Evolutionary conservation across 345 rosid species (phyloP), one percentile per base, ranked within the genome.

Genomic region (Arabidopsis arenosa): DNA sequence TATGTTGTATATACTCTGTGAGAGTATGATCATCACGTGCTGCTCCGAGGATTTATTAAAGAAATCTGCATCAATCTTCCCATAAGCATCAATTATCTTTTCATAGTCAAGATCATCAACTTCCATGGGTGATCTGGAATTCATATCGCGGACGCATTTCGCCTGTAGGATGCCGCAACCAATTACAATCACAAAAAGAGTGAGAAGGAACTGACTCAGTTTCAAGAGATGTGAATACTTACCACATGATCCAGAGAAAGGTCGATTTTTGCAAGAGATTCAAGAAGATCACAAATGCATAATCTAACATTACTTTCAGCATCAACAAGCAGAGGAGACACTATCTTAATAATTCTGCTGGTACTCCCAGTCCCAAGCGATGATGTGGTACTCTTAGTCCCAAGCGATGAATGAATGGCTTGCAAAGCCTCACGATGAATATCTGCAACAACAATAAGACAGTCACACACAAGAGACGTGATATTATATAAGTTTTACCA

Each of bases 91-190:
- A 55, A 79, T 57, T 36, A 93, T 75, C n/a, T 73, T 69, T 44
- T 91, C 97, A 55, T 85, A 90, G 83, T 93, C 97, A 74, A 91
- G 96, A 62, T 79, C 95, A 54, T 77, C 95, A 70, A 88, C 74
- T 78, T 93, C 96, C 66, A 76, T 52, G 58, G 84, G 83, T 26
- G 92, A 86, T 66, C 79, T 83, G 28, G 91, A 83, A 73, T 93
- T 93, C 83, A 93, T 76, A 56, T 86, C 83, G 37, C 72, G 67
- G 26, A 90, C 37, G 53, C 85, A 79, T 37, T 83, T 80, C 53
- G 91, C 93, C 98, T 93, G 88, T 80, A 85, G 30, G 56, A 41
- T 37, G 63, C 23, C 15, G 9, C 33, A 37, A 61, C 67, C 64
- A 60, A 74, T 15, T 57, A 60, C 18, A 52, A 52, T 63, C 39